Evolutionary conservation across 2,329 filamentous ascomycete genomes (phyloP), one percentile per base, ranked within the genome.

Genomic region (Aspergillus fructus): DNA sequence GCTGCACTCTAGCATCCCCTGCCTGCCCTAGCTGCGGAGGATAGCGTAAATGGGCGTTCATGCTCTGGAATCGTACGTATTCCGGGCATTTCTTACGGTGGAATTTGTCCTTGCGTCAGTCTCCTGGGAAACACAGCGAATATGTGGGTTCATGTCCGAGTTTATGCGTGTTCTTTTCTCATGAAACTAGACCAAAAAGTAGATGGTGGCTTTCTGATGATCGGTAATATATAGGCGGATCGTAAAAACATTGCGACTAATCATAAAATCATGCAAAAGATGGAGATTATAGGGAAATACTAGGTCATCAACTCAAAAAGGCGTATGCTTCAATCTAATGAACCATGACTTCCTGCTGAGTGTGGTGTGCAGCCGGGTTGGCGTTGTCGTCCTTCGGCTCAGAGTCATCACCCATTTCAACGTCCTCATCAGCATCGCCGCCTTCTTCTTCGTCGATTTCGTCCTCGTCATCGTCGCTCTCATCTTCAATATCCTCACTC

Each of bases 401-500:
- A 19, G 78, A 76, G 56, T 81, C 81, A 42, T 84, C 82, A 23
- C 78, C 83, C 81, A 84, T 84, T 64, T 84, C 83, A 64, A 84
- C 81, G 62, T 83, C 81, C 40, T 83, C 82, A 45, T 80, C 77
- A 48, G 79, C 83, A 49, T 83, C 85, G 40, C 82, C 85, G 6
- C 77, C 83, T 53, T 84, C 84, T 57, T 86, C 84, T 57, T 84
- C 83, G 46, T 88, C 86, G 37, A 87, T 82, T 13, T 89, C 87
- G 58, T 89, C 86, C 53, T 87, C 85, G 23, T 90, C 85, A 60
- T 87, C 87, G 33, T 89, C 89, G 64, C 86, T 90, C 73, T 92
- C 89, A 55, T 86, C 87, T 68, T 91, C 89, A 46, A 92, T 85
- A 71, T 92, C 89, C 71, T 92, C 89, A 67, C 87, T 90, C 63